phyloP scores from a whole-genome alignment of 768 basidiomycete species.

The Mrakia hoshinonis region DNA sequence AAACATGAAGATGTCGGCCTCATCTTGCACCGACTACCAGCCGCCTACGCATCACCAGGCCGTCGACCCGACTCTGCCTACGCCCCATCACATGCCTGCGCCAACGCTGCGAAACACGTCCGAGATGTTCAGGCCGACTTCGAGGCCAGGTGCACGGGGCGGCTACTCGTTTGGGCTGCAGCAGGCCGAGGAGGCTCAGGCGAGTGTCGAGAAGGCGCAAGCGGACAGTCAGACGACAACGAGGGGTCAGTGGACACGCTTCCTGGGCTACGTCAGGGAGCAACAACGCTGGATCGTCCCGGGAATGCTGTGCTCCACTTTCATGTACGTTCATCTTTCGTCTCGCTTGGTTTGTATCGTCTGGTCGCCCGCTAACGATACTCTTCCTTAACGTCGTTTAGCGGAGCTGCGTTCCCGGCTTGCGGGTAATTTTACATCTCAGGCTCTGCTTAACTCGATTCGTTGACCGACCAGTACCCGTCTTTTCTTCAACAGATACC shows the following conservation, averaged over 20 bases:
- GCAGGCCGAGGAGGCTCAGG: slow-evolving; percentile 13
- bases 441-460: too few relatives aligned
- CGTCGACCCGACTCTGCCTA: background rate
- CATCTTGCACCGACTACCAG: background rate
- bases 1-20: too few relatives aligned
- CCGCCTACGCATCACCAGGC: background rate
- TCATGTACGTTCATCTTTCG: slow-evolving; percentile 2
- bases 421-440: too few relatives aligned
- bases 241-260: background rate
- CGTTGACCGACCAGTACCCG: too few relatives aligned
- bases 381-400: too few relatives aligned
- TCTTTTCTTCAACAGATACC: too few relatives aligned
- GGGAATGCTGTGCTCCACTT: background rate
- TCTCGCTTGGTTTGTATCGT: too few relatives aligned
- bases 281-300: background rate
- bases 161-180: background rate
- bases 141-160: too few relatives aligned
- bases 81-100: background rate
- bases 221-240: background rate
- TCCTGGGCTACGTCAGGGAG: background rate
- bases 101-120: background rate
- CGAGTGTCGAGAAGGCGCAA: background rate
- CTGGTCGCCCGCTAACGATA: too few relatives aligned
- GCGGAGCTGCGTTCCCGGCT: too few relatives aligned
- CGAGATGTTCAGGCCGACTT: background rate